Evolutionary conservation across 176 grass and related monocot species (phyloP), one percentile per base, ranked within the genome.

Genomic region (Oropetium thomaeum): DNA sequence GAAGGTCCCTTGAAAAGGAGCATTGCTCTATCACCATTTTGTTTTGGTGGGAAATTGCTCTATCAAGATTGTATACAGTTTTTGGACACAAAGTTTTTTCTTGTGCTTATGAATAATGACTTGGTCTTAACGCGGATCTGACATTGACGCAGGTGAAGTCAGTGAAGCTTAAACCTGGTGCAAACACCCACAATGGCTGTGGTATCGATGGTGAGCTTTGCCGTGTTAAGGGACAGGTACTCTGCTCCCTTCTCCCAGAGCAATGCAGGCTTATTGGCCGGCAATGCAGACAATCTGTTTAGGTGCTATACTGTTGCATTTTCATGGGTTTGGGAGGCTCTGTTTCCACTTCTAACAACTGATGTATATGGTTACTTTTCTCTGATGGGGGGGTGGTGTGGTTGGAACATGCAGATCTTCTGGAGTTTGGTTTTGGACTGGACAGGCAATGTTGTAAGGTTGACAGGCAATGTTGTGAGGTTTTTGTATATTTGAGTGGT

Each of bases 141-240:
- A 47, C 59, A 75, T 74, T 85, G 65, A 65, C 67, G 67, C 84
- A 99, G 96, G 96, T 99, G 57, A 96, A 92, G 58, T 92, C 87
- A 23, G 89, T 99, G 10, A 99, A 96, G 76, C 68, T 99, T 65
- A 99, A 81, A 80, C 82, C 91, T 66, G 96, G 92, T 33, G 70
- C 89, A 92, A 90, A 82, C 53, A 92, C 96, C 13, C 82, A 92
- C 68, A 79, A 77, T 38, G 92, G 96, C 19, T 92, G 96, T 67
- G 96, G 96, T 27, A 99, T 99, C 74, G 96, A 99, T 2, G 96
- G 96, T 0, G 96, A 99, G 73, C 84, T 99, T 68, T 90, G 88
- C 74, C 71, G 54, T 29, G 69, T 90, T 20, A 90, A 96, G 73
- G 96, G 92, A 45, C 92, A 88, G 57, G 80, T 95, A 65, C 76